Percentiles rank a stretch among this genome's conserved stretches.
Conservation (phyloP, 306 rosid genomes). For the Rubus idaeus region DNA sequence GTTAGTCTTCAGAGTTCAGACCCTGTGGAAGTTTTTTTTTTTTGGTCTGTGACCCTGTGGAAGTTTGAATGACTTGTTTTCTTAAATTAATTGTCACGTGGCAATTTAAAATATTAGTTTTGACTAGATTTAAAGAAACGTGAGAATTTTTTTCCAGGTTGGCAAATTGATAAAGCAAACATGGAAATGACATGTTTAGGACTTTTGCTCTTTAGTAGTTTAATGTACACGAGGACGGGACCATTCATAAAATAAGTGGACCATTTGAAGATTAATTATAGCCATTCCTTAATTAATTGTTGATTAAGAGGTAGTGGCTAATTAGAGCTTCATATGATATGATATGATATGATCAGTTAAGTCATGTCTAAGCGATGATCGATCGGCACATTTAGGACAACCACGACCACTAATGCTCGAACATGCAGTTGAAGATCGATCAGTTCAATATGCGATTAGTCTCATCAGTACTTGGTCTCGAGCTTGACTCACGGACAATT, state of each 20-base stretch:
- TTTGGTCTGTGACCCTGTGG: too few species aligned
- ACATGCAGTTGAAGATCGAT: too few species aligned
- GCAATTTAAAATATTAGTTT: neutral
- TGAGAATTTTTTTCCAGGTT: neutral
- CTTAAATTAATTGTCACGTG: neutral
- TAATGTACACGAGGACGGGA: neutral
- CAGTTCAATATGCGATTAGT: too few species aligned
- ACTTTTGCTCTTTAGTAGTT: neutral
- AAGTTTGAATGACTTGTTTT: neutral
- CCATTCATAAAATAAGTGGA: neutral
- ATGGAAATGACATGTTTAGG: neutral
- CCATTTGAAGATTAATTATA: neutral
- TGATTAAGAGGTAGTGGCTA: neutral
- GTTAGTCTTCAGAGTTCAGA: neutral
- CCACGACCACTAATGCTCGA: too few species aligned
- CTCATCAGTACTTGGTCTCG: too few species aligned
- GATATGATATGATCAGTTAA: neutral
- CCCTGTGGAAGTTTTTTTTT: neutral
- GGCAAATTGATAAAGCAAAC: neutral
- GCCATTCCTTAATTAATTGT: neutral
- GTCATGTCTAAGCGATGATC: neutral
- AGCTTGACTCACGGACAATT: too few species aligned
- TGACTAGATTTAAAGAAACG: neutral
- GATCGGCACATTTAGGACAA: too few species aligned
- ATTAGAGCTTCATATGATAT: too few species aligned